Base-by-base conservation (phyloP, 2,329 filamentous ascomycete species). In the Tolypocladium endophyticum region DNA sequence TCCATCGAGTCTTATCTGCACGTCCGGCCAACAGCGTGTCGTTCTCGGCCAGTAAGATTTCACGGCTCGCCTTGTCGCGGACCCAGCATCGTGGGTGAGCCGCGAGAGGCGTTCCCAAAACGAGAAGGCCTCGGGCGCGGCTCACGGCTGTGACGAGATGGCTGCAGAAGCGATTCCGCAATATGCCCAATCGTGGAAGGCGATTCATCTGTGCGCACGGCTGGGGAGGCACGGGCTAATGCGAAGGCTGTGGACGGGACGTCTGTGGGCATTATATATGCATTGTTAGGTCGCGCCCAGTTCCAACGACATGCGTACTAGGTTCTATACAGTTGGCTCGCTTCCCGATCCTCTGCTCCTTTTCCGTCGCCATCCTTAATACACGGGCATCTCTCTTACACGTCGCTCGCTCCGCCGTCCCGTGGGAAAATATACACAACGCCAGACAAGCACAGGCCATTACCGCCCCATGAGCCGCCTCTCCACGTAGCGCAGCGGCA, bases 401-500 rank as follows among this genome's bases (percentile, higher is more conserved):
- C 35, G 20, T 25, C 53, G n/a, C 39, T 43, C 39, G 12, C 38
- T 39, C 38, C 2, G 9, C 38, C 11, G 8, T 14, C 16, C 35
- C 50, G 35, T 20, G 38, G 23, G 14, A 50, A 14, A 18, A 28
- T 7, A 8, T 28, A 8, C 14, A 38, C 55, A n/a, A 3, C 55
- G 35, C 38, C 14, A 23, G 5, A 38, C 14, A 7, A 30, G 1
- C 5, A 14, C 20, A n/a, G 7, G n/a, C 2, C 12, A n/a, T 65
- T 59, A 70, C 52, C 69, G 61, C 23, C 66, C 68, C 16, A 66
- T 65, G 35, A 69, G 52, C 55, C 70, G 72, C 61, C 73, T 77
- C 70, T 83, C 81, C 0, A 76, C 56, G 65, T 72, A 76, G 8
- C 80, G 71, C 16, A 83, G 68, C 3, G 79, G 78, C 1, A 80